phyloP scores from a whole-genome alignment of 768 basidiomycete genomes.

The Russula emetica region DNA sequence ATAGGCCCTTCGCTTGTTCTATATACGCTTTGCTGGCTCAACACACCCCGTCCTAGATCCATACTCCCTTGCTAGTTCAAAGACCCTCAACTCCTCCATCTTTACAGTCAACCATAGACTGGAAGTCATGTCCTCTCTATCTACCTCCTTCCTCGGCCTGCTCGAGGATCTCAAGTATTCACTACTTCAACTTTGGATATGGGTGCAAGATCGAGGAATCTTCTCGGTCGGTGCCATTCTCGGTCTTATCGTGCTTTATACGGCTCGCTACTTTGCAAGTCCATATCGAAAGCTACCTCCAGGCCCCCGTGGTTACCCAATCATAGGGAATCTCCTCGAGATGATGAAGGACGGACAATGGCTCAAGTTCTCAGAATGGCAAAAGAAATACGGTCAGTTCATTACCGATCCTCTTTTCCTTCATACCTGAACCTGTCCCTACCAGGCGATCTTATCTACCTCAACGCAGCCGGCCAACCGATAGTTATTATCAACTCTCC shows the following conservation, averaged over 20 bases:
- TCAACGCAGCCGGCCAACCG: not conserved
- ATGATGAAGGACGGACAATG: not conserved
- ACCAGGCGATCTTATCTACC: conserved; percentile 4
- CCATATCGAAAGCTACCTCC: not conserved
- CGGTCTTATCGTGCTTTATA: not conserved
- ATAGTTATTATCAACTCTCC: not conserved
- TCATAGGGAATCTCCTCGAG: not conserved
- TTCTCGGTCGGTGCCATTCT: not conserved
- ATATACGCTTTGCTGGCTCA: no score
- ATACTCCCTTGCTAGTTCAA: no score
- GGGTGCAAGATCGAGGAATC: not conserved
- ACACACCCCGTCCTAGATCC: no score
- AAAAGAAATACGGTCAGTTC: not conserved
- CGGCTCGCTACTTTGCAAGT: not conserved
- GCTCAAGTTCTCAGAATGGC: conserved; percentile 1
- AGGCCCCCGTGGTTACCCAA: not conserved
- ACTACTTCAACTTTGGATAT: not conserved
- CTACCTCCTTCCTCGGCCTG: not conserved
- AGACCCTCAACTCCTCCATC: no score
- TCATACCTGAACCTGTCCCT: no score
- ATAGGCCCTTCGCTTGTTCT: no score
- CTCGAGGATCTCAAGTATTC: not conserved
- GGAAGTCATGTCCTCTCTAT: not conserved
- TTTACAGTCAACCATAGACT: no score
- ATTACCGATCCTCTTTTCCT: not conserved